Conservation (phyloP, 257 asterid genomes). For the Solanum pinnatisectum region DNA sequence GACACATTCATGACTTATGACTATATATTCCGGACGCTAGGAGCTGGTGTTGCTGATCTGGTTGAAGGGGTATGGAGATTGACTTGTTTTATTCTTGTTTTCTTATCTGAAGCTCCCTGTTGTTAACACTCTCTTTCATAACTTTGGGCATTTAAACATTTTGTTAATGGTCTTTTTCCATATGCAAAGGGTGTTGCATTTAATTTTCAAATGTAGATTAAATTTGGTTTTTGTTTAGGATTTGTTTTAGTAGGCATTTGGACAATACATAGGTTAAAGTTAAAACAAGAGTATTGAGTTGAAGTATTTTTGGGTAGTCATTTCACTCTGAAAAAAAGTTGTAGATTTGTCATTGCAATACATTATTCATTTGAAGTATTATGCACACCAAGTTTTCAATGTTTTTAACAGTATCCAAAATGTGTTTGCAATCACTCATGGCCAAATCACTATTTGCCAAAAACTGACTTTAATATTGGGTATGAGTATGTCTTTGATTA, state of each 20-base stretch:
- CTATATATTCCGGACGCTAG: slow-evolving; percentile 41
- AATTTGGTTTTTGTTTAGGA: background rate
- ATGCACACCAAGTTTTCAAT: background rate
- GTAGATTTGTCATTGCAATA: background rate
- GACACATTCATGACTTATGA: slow-evolving; percentile 66
- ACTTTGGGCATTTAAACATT: background rate
- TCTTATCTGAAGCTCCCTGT: background rate
- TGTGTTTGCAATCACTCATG: background rate
- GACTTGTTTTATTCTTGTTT: background rate
- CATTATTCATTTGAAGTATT: background rate
- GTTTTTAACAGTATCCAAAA: background rate
- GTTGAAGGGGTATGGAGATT: slow-evolving; percentile 82
- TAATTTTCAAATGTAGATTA: background rate
- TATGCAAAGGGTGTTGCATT: background rate
- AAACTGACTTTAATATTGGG: background rate
- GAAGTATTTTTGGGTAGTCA: background rate
- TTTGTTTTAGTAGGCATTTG: background rate
- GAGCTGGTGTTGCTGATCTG: slow-evolving; percentile 75
- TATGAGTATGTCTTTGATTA: background rate
- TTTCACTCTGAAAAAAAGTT: background rate
- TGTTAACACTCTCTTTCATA: background rate
- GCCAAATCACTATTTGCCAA: background rate
- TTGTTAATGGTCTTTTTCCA: background rate
- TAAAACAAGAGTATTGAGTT: background rate
- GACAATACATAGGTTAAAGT: background rate